A percentile compares a stretch with the other conserved stretches of the same genome.
These are phyloP conservation scores for Tolypocladium capitatum DNA, from an alignment of 2,329 filamentous ascomycete genomes.

Conservation along the genomic window DNA sequence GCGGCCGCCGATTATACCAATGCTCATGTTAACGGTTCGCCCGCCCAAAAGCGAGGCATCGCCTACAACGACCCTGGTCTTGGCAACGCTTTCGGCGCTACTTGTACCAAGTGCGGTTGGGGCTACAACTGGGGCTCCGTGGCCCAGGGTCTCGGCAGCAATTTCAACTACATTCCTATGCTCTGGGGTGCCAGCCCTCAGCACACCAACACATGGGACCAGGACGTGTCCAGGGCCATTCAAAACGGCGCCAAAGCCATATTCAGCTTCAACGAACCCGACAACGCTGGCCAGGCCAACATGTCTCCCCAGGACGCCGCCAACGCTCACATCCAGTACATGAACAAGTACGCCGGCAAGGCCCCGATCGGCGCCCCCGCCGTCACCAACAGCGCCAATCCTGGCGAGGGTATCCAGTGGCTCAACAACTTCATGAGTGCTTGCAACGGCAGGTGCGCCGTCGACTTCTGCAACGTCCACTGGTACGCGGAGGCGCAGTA, in stretches of 20 bases:
- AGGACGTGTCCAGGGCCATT: conserved; percentile 38
- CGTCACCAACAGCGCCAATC: conserved; percentile 43
- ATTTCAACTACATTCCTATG: conserved; percentile 51
- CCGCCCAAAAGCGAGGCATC: conserved; percentile 58
- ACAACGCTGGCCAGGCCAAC: conserved; percentile 46
- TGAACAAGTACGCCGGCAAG: conserved; percentile 41
- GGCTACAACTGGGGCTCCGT: conserved; percentile 55
- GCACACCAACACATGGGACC: conserved; percentile 35
- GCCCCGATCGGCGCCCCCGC: conserved; percentile 44
- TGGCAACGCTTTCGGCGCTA: conserved; percentile 33
- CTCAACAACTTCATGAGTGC: conserved; percentile 36
- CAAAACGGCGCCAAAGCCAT: conserved; percentile 39
- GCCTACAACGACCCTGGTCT: conserved; percentile 50
- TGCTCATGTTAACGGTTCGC: no score
- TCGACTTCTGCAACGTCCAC: conserved; percentile 50
- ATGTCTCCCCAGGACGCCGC: conserved; percentile 39
- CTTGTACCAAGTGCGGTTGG: conserved; percentile 37
- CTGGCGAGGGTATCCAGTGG: conserved; percentile 42
- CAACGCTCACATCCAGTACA: conserved; percentile 34
- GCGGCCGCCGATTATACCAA: no score
- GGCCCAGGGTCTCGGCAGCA: conserved; percentile 26
- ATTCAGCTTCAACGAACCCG: conserved; percentile 62
- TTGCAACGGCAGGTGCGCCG: conserved; percentile 36
- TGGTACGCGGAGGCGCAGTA: conserved; percentile 45
- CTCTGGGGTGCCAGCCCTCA: conserved; percentile 41